phyloP scores from a whole-genome alignment of 139 green algal species.

The Dunaliella primolecta region DNA sequence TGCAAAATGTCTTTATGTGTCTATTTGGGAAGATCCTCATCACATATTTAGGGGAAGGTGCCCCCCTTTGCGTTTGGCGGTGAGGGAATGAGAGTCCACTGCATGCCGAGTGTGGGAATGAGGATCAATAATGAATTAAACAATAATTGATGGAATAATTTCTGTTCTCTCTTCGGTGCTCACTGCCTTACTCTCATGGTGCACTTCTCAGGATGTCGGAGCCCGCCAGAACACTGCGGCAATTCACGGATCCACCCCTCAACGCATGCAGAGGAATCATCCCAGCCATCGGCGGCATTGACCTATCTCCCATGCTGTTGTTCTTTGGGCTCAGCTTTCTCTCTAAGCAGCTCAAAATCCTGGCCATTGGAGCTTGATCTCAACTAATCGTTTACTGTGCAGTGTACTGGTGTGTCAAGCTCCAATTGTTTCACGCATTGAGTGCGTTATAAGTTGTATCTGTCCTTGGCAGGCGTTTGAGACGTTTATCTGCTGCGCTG shows the following conservation, averaged over 20 bases:
- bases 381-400: too few relatives aligned
- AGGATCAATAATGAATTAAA: neutral
- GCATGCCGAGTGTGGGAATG: neutral
- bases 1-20: too few relatives aligned
- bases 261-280: constrained; percentile 43
- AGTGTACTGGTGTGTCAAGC: too few relatives aligned
- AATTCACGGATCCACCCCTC: neutral
- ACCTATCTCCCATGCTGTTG: constrained; percentile 46
- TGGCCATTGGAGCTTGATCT: too few relatives aligned
- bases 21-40: too few relatives aligned
- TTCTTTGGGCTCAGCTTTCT: constrained; percentile 56
- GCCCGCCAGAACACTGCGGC: constrained; percentile 6
- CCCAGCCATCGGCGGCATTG: constrained; percentile 49
- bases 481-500: too few relatives aligned
- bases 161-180: constrained; percentile 5
- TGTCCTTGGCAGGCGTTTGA: too few relatives aligned
- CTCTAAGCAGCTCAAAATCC: constrained; percentile 34
- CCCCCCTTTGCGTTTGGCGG: neutral
- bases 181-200: neutral
- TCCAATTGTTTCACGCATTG: too few relatives aligned
- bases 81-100: neutral
- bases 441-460: too few relatives aligned
- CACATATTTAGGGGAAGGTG: constrained; percentile 24
- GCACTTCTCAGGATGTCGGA: neutral
- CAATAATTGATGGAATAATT: neutral